A percentile compares a stretch with the other conserved stretches of the same genome.
These are phyloP conservation scores for Clavispora asparagi DNA, from an alignment of 805 yeast genomes.

Conservation along the genomic window DNA sequence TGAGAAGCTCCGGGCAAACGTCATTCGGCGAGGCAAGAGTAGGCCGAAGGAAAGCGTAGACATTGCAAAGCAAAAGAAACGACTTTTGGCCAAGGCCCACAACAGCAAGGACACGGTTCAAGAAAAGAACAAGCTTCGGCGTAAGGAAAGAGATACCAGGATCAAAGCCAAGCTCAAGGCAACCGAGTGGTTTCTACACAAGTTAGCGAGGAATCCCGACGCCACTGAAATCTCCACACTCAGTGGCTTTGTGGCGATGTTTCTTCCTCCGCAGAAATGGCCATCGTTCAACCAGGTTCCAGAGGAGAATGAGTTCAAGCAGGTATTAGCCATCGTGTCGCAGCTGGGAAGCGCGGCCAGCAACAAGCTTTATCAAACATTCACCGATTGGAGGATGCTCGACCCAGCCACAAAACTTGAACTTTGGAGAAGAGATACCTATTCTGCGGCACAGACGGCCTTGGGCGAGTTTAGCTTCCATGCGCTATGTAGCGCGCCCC, in stretches of 20 bases:
- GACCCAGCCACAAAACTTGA: neutral
- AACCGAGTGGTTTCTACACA: slow-evolving; percentile 6
- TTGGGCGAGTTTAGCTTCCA: slow-evolving; percentile 2
- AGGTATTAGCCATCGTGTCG: neutral
- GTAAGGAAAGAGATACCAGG: slow-evolving; percentile 40
- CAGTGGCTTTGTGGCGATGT: slow-evolving; percentile 2
- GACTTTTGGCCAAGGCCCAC: slow-evolving; percentile 36
- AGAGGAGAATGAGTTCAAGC: slow-evolving; percentile 2
- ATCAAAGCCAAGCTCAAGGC: slow-evolving; percentile 28
- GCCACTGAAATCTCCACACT: neutral
- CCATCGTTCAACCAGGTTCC: slow-evolving; percentile 4
- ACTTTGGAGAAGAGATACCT: neutral
- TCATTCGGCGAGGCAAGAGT: slow-evolving; percentile 21
- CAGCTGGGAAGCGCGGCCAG: neutral
- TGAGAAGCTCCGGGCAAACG: slow-evolving; percentile 41
- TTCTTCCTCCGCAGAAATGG: slow-evolving; percentile 6
- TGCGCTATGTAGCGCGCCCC: slow-evolving; percentile 1
- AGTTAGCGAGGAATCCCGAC: neutral
- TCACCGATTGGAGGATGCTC: neutral
- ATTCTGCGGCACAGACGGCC: neutral
- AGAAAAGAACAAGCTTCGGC: slow-evolving; percentile 39
- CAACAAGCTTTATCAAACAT: neutral
- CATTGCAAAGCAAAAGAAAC: slow-evolving; percentile 32
- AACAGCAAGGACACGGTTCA: slow-evolving; percentile 45
- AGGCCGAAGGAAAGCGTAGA: neutral